Conservation (phyloP, 345 rosid genomes). For the Aethionema arabicum region DNA sequence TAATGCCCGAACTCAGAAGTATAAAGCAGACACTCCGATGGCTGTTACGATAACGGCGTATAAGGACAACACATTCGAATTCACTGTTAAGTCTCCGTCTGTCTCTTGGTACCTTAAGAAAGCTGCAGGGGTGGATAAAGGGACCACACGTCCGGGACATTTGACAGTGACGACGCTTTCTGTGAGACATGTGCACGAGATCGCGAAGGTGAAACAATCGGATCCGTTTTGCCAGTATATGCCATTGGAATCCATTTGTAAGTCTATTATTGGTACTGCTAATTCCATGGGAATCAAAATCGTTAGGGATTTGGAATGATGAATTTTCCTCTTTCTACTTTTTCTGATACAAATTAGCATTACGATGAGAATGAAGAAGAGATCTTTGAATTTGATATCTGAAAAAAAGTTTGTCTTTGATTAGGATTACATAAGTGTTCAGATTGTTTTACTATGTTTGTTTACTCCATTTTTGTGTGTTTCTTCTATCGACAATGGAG, state of each 20-base stretch:
- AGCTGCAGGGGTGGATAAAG: slow-evolving; percentile 81
- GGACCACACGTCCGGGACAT: slow-evolving; percentile 79
- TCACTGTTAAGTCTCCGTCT: slow-evolving; percentile 74
- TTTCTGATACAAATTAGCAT: too few species aligned
- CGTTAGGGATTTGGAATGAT: slow-evolving; percentile 77
- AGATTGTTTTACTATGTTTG: neutral
- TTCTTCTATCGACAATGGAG: too few species aligned
- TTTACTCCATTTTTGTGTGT: slow-evolving; percentile 19
- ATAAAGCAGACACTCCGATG: slow-evolving; percentile 89
- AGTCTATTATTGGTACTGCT: slow-evolving; percentile 82
- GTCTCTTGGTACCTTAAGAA: slow-evolving; percentile 91
- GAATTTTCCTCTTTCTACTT: too few species aligned
- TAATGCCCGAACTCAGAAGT: slow-evolving; percentile 93
- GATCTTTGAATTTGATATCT: too few species aligned
- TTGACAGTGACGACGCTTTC: slow-evolving; percentile 61
- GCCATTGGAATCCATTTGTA: slow-evolving; percentile 75
- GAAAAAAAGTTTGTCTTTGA: too few species aligned
- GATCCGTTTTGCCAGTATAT: slow-evolving; percentile 91
- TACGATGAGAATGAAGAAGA: too few species aligned
- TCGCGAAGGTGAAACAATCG: slow-evolving; percentile 90
- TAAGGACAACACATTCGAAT: slow-evolving; percentile 92
- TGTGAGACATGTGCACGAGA: slow-evolving; percentile 74
- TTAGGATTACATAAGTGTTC: too few species aligned
- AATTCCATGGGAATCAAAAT: slow-evolving; percentile 82
- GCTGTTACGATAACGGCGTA: slow-evolving; percentile 85